These are phyloP conservation scores for Citeromyces hawaiiensis DNA, from an alignment of 1,139 yeast genomes.

Conservation along the genomic window DNA sequence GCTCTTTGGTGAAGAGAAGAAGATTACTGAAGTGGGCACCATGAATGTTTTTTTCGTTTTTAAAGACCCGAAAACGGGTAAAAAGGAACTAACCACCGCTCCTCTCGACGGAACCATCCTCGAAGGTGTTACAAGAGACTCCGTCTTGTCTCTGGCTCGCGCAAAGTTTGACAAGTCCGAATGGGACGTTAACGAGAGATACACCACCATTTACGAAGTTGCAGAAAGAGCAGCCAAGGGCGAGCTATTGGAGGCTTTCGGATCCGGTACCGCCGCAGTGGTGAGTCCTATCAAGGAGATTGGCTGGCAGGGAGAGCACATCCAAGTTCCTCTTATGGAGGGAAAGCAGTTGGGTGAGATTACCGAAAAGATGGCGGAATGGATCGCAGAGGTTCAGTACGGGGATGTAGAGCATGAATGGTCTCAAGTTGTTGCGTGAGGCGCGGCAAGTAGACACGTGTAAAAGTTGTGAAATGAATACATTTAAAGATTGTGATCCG, in stretches of 20 bases:
- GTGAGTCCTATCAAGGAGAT: constrained; percentile 87
- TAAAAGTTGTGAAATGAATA: too few relatives aligned
- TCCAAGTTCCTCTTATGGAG: constrained; percentile 61
- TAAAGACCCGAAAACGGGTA: constrained; percentile 53
- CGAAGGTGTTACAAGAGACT: constrained; percentile 95
- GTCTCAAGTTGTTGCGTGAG: constrained; percentile 33
- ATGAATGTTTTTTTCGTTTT: constrained; percentile 91
- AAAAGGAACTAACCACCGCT: constrained; percentile 87
- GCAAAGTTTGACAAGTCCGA: constrained; percentile 56
- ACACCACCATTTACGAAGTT: constrained; percentile 70
- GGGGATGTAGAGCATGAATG: constrained; percentile 65
- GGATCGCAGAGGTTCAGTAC: constrained; percentile 86
- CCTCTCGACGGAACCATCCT: constrained; percentile 95
- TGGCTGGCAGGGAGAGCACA: constrained; percentile 63
- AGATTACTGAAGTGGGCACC: constrained; percentile 93
- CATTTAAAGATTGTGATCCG: too few relatives aligned
- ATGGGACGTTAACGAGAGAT: constrained; percentile 77
- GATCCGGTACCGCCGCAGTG: constrained; percentile 95
- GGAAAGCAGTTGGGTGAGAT: constrained; percentile 74
- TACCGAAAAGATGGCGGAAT: constrained; percentile 60
- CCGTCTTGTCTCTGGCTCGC: constrained; percentile 64
- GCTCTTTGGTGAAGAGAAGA: constrained; percentile 86
- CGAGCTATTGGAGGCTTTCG: constrained; percentile 86
- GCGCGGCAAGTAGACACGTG: too few relatives aligned
- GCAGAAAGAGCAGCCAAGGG: constrained; percentile 66